Base-by-base conservation (phyloP, 495 filamentous ascomycete genomes). In the Penicillium cataractarum region DNA sequence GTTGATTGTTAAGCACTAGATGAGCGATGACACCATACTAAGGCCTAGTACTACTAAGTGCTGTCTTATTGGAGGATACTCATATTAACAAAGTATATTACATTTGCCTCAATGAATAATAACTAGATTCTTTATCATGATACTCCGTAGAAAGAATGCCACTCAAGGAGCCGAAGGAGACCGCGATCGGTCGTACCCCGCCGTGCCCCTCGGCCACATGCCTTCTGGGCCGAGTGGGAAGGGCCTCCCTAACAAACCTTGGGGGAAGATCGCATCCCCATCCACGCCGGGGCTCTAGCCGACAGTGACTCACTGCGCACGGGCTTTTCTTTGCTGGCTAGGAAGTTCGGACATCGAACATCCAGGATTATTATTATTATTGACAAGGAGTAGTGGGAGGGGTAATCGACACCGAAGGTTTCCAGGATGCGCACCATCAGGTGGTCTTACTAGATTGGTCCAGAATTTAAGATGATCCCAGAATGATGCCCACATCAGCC, bases 221-320 rank as follows among this genome's bases (percentile, higher is more conserved):
- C 62, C 27, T 32, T 17, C 39, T 58, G 33, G 44, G 51, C 55
- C 37, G 35, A 60, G 32, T 49, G 26, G 35, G 4, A 21, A 24
- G 21, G 21, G 42, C 4, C 42, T 22, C 21, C 19, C 21, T 2
- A 22, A 46, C 0, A 46, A 46, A 12, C n/a, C 19, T 24, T 24
- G 22, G 39, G 33, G 33, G 17, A 5, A 39, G 44, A 58, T 42
- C 58, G 54, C 57, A 49, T 50, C 21, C 46, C 29, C 49, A 42
- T 54, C 56, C 61, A 42, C 58, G 42, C 56, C 35, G 61, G 58
- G 53, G 49, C 42, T 27, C 31, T 59, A 65, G 65, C 60, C 63
- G 58, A 69, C 64, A 54, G 60, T 71, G 69, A 72, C 59, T 72
- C 69, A 72, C 17, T 21, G 57, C 64, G 66, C 67, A 70, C 66